Percentiles rank a stretch among this genome's conserved stretches.
Conservation (phyloP, 192 early-diverging fungal species). For the Backusella macrospora region DNA sequence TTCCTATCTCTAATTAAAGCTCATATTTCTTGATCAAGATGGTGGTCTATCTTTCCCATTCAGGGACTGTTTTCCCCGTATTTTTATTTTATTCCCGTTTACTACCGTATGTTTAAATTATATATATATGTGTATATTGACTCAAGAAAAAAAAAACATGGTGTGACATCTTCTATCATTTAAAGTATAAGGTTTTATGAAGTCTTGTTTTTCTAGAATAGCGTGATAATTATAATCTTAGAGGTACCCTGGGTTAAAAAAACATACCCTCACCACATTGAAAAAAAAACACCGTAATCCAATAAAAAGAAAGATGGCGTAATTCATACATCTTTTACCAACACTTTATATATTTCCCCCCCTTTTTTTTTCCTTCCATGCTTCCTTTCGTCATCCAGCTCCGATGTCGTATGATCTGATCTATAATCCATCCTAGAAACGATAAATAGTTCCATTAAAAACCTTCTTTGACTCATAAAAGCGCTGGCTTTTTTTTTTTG, state of each 20-base stretch:
- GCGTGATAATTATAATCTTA: background rate
- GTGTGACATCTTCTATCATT: no score
- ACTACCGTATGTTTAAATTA: conserved; percentile 9
- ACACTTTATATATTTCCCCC: background rate
- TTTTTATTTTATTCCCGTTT: conserved; percentile 2
- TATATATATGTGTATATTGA: background rate
- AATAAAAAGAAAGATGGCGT: background rate
- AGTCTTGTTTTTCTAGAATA: no score
- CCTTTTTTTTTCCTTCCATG: background rate
- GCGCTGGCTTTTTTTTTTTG: background rate
- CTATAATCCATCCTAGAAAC: background rate
- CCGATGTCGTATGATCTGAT: conserved; percentile 1
- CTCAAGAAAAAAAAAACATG: background rate
- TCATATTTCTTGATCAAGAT: background rate
- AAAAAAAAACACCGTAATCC: background rate
- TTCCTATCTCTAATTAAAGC: background rate
- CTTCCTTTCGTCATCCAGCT: background rate
- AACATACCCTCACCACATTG: background rate
- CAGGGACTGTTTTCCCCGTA: conserved; percentile 9
- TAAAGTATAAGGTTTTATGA: no score
- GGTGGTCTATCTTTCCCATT: background rate
- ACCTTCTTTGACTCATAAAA: background rate
- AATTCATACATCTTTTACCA: background rate
- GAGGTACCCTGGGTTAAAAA: background rate
- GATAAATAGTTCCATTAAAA: background rate